These are phyloP conservation scores for Arthromyces matolae DNA, from an alignment of 768 basidiomycete species.

Conservation along the genomic window DNA sequence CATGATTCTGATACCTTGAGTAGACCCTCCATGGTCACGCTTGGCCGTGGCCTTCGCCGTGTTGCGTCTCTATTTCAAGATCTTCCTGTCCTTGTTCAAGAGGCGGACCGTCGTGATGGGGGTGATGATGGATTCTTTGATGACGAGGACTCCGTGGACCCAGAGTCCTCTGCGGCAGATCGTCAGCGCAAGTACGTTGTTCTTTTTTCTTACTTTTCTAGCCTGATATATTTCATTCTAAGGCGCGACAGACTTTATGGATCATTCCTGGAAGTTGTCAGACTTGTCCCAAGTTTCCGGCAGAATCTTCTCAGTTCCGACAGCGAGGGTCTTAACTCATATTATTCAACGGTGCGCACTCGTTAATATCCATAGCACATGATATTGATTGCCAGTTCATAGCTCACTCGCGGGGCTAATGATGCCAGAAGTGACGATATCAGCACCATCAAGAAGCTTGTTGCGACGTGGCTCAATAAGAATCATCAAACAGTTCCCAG, in stretches of 20 bases:
- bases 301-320: too few species aligned
- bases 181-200: neutral
- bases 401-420: constrained; percentile 25
- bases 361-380: neutral
- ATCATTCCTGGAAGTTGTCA: too few species aligned
- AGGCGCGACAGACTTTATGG: too few species aligned
- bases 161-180: too few species aligned
- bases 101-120: neutral
- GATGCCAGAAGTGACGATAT: constrained; percentile 22
- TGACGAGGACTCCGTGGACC: neutral
- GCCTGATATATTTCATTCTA: too few species aligned
- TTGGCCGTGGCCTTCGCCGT: neutral
- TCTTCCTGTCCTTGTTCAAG: neutral
- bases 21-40: neutral
- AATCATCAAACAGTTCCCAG: constrained; percentile 1
- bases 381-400: neutral
- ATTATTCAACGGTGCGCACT: neutral
- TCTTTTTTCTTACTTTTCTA: neutral
- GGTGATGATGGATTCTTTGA: neutral
- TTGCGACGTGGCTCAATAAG: constrained; percentile 21
- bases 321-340: neutral
- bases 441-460: constrained; percentile 12
- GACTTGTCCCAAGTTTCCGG: too few species aligned
- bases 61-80: neutral
- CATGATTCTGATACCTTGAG: neutral